Evolutionary conservation across 139 green algal genomes (phyloP).

Genomic region (Pleodorina starrii): DNA sequence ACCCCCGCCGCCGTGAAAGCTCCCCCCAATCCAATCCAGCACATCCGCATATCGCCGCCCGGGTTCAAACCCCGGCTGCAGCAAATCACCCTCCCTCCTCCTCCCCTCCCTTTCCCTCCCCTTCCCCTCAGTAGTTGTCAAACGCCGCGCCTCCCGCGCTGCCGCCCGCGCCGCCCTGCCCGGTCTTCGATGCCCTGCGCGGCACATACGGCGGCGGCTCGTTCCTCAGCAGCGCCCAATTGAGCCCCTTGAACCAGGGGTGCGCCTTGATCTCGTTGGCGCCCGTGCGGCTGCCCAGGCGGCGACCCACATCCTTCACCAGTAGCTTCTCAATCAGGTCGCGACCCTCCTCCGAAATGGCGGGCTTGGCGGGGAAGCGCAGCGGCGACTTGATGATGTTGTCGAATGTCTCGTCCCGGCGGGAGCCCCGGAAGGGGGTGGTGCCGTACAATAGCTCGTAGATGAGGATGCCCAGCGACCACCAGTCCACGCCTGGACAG

Average conservation of each 20-base stretch:
- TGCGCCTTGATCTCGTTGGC: conserved; percentile 93
- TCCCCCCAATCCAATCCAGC: no score
- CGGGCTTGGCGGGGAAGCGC: conserved; percentile 80
- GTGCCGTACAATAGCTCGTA: conserved; percentile 96
- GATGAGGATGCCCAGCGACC: conserved; percentile 95
- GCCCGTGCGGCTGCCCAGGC: conserved; percentile 81
- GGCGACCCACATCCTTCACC: conserved; percentile 77
- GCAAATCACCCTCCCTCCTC: background rate
- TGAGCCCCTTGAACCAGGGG: conserved; percentile 67
- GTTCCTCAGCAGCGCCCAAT: conserved; percentile 92
- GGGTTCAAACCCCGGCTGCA: no score
- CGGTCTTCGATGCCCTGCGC: conserved; percentile 19
- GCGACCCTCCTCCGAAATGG: conserved; percentile 55
- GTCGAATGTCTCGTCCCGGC: conserved; percentile 94
- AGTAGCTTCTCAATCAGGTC: conserved; percentile 77
- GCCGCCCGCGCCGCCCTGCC: background rate
- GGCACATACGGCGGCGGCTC: conserved; percentile 74
- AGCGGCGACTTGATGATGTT: conserved; percentile 94
- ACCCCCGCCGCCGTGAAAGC: no score
- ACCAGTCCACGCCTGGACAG: conserved; percentile 83
- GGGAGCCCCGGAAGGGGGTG: conserved; percentile 86
- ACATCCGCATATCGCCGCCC: no score
- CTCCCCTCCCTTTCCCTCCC: background rate
- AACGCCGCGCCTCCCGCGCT: conserved; percentile 21
- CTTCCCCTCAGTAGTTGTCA: conserved; percentile 59